These are phyloP conservation scores for Alternaria atra DNA, from an alignment of 2,329 filamentous ascomycete species.

Conservation along the genomic window DNA sequence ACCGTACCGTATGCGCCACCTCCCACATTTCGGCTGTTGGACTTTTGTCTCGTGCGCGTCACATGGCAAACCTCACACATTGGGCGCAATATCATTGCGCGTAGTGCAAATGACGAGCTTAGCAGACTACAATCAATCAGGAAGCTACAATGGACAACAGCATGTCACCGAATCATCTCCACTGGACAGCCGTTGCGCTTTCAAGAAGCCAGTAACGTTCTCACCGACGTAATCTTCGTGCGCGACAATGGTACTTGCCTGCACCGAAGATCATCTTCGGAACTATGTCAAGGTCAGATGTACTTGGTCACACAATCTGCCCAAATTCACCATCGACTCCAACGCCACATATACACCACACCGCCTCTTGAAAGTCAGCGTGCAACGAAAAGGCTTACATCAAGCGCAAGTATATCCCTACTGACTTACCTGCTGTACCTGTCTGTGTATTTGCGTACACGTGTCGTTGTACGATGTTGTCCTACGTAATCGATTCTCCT, in stretches of 20 bases:
- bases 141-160: neutral
- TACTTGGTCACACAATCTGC: slow-evolving; percentile 11
- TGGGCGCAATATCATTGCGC: slow-evolving; percentile 5
- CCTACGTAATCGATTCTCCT: slow-evolving; percentile 11
- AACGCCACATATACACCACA: slow-evolving; percentile 2
- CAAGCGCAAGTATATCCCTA: neutral
- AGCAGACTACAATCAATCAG: neutral
- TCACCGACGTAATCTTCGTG: neutral
- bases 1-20: slow-evolving; percentile 7
- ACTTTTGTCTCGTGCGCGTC: slow-evolving; percentile 13
- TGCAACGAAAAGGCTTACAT: neutral
- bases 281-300: slow-evolving; percentile 5
- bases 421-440: slow-evolving; percentile 7
- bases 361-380: slow-evolving; percentile 1
- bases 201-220: neutral
- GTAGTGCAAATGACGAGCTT: neutral
- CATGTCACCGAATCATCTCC: slow-evolving; percentile 5
- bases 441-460: slow-evolving; percentile 11
- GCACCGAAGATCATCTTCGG: slow-evolving; percentile 10
- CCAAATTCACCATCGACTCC: neutral
- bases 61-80: slow-evolving; percentile 13
- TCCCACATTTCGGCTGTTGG: slow-evolving; percentile 12
- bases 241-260: neutral
- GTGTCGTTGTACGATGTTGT: slow-evolving; percentile 14
- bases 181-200: neutral